Conservation (phyloP, 2,329 filamentous ascomycete genomes). For the Cladosporium sp. region DNA sequence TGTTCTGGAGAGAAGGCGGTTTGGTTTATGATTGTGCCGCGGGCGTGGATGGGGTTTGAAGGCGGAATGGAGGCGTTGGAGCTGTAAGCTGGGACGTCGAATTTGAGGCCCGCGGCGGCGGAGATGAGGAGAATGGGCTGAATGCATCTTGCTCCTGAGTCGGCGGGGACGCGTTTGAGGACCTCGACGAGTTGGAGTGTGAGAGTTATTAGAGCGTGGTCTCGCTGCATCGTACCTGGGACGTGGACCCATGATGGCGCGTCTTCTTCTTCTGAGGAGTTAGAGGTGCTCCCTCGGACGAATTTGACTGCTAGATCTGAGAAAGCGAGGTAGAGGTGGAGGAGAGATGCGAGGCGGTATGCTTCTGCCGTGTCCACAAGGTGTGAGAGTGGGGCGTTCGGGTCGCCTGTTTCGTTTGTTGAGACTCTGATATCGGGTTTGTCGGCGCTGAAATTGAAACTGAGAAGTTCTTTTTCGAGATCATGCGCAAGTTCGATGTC, state of each 20-base stretch:
- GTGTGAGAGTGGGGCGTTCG: constrained; percentile 13
- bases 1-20: background rate
- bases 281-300: background rate
- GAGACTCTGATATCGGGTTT: background rate
- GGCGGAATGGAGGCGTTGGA: background rate
- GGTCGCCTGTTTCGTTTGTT: constrained; percentile 12
- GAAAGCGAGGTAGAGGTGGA: constrained; percentile 15
- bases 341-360: constrained; percentile 12
- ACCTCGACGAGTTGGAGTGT: constrained; percentile 9
- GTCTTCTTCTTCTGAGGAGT: background rate
- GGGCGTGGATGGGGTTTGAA: background rate
- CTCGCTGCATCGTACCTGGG: background rate
- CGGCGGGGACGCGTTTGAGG: constrained; percentile 10
- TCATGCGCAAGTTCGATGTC: constrained; percentile 16
- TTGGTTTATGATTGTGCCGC: constrained; percentile 3
- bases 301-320: constrained; percentile 9
- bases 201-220: constrained; percentile 1
- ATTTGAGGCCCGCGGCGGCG: constrained; percentile 11
- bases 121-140: constrained; percentile 12
- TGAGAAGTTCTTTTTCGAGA: constrained; percentile 12
- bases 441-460: constrained; percentile 7
- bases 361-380: constrained; percentile 15
- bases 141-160: constrained; percentile 11
- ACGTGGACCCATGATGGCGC: background rate
- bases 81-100: background rate